phyloP scores from a whole-genome alignment of 345 rosid species.

The Brassica juncea region DNA sequence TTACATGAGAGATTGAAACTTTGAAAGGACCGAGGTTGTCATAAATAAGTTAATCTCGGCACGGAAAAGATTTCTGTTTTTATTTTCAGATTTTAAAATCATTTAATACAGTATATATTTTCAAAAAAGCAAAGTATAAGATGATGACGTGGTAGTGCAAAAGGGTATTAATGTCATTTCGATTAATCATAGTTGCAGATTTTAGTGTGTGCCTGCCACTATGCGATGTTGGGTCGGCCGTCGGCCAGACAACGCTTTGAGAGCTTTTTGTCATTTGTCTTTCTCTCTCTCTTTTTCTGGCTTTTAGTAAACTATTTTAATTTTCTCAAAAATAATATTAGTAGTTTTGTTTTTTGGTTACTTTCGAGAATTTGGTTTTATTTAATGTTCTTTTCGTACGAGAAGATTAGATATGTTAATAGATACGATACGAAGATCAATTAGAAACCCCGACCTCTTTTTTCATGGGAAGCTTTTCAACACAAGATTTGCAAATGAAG shows the following conservation, averaged over 20 bases:
- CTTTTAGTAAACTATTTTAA: not conserved
- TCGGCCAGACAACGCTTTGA: slow-evolving; percentile 34
- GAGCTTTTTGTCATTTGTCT: slow-evolving; percentile 39
- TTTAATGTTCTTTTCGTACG: not conserved
- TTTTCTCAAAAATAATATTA: not conserved
- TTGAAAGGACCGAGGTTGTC: slow-evolving; percentile 22
- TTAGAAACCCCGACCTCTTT: not conserved
- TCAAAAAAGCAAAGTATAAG: not conserved
- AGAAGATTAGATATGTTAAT: not conserved
- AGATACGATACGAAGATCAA: not conserved
- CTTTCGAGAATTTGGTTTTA: not conserved
- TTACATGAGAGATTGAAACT: not conserved
- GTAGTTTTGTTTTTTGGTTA: not conserved
- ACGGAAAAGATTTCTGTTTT: slow-evolving; percentile 27
- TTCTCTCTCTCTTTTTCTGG: not conserved
- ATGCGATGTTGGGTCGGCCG: slow-evolving; percentile 43
- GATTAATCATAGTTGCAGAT: slow-evolving; percentile 25
- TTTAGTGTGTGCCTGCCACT: slow-evolving; percentile 42
- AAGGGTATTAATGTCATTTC: slow-evolving; percentile 34
- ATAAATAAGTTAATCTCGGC: slow-evolving; percentile 24
- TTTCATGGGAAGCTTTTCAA: not conserved
- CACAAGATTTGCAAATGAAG: not conserved
- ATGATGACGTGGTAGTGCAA: not conserved
- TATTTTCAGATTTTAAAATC: not conserved
- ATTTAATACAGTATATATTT: too few relatives aligned